phyloP scores from a whole-genome alignment of 176 grass and related monocot genomes.

The Juncus effusus region DNA sequence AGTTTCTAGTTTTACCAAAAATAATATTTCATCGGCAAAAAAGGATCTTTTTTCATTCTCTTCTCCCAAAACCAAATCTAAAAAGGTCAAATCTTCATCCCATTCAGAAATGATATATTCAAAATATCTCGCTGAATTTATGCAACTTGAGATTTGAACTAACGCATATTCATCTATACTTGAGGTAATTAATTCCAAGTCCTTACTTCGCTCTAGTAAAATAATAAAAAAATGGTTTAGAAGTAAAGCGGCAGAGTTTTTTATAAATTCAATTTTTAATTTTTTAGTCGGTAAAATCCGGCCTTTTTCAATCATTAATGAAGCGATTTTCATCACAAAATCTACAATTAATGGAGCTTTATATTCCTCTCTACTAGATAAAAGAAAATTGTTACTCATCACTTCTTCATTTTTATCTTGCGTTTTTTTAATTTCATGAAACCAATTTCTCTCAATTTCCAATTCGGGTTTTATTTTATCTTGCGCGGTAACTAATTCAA shows the following conservation, averaged over 20 bases:
- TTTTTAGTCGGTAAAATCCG: slow-evolving; percentile 44
- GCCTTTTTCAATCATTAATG: slow-evolving; percentile 70
- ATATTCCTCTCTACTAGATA: slow-evolving; percentile 75
- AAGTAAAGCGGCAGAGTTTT: slow-evolving; percentile 54
- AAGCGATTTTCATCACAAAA: slow-evolving; percentile 68
- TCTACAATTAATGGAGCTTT: slow-evolving; percentile 74
- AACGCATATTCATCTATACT: slow-evolving; percentile 53
- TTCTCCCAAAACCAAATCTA: slow-evolving; percentile 43
- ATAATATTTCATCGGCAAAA: slow-evolving; percentile 57
- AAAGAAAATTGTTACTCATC: slow-evolving; percentile 41
- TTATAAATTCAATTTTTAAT: slow-evolving; percentile 55
- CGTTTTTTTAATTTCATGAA: slow-evolving; percentile 28
- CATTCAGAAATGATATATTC: slow-evolving; percentile 70
- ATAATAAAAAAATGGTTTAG: slow-evolving; percentile 67
- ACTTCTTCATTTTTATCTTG: slow-evolving; percentile 27
- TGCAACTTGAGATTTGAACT: slow-evolving; percentile 46
- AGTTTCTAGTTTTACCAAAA: slow-evolving; percentile 67
- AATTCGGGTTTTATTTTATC: slow-evolving; percentile 62
- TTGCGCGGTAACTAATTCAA: slow-evolving; percentile 64
- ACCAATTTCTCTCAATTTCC: slow-evolving; percentile 54
- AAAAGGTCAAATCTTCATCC: slow-evolving; percentile 65
- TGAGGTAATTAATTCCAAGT: slow-evolving; percentile 42
- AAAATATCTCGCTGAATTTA: slow-evolving; percentile 58
- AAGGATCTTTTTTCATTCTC: slow-evolving; percentile 38
- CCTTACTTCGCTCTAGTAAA: slow-evolving; percentile 49